A percentile compares a stretch with the other conserved stretches of the same genome.
phyloP scores from a whole-genome alignment of 306 rosid species.

The Sesbania bispinosa region DNA sequence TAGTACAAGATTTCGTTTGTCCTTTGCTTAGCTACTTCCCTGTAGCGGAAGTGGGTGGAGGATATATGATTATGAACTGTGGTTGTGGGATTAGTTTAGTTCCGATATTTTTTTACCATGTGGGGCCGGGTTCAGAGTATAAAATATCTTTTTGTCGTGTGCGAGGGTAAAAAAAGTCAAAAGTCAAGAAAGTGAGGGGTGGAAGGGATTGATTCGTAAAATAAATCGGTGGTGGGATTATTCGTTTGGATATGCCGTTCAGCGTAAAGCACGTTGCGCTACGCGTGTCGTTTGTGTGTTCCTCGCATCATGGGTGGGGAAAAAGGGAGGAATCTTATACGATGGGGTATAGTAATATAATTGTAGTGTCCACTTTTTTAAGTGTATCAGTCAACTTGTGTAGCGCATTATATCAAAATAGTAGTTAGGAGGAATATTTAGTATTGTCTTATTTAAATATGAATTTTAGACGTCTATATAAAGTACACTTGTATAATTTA shows the following conservation, averaged over 20 bases:
- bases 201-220: slow-evolving; percentile 19
- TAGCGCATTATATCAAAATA: not conserved
- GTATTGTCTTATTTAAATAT: not conserved
- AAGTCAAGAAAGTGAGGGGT: too few relatives aligned
- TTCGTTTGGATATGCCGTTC: slow-evolving; percentile 35
- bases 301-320: slow-evolving; percentile 14
- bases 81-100: slow-evolving; percentile 25
- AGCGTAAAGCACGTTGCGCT: slow-evolving; percentile 24
- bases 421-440: not conserved
- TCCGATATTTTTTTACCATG: slow-evolving; percentile 10
- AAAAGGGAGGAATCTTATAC: slow-evolving; percentile 21
- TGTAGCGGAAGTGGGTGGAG: slow-evolving; percentile 8
- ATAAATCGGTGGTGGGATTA: slow-evolving; percentile 34
- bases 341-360: not conserved
- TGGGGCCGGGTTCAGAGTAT: slow-evolving; percentile 19
- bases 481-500: too few relatives aligned
- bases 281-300: slow-evolving; percentile 24
- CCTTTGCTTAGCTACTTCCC: not conserved
- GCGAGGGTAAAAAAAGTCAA: slow-evolving; percentile 20
- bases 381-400: not conserved
- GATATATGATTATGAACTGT: not conserved
- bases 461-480: too few relatives aligned
- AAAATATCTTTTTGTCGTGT: slow-evolving; percentile 37
- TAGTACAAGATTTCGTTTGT: not conserved
- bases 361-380: not conserved